A percentile compares a stretch with the other conserved stretches of the same genome.
phyloP scores from a whole-genome alignment of 1,284 basidiomycete species.

The Pseudomicrostroma phylloplanum region DNA sequence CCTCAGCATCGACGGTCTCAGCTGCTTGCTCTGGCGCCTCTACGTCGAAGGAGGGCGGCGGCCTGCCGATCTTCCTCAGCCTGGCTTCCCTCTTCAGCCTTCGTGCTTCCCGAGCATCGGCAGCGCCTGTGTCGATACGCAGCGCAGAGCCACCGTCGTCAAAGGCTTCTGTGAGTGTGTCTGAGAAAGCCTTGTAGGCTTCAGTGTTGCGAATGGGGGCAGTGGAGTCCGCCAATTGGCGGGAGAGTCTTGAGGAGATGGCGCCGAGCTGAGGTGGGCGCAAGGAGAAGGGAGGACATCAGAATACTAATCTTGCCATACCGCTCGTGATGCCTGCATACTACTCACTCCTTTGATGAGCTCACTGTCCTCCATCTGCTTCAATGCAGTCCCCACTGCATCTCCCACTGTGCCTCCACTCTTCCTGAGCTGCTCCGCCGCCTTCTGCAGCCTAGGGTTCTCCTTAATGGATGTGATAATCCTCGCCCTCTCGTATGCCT shows the following conservation, averaged over 20 bases:
- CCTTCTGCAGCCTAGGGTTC: constrained; percentile 82
- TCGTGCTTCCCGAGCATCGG: constrained; percentile 65
- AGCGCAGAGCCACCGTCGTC: constrained; percentile 81
- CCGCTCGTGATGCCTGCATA: not conserved
- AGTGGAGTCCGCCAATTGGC: constrained; percentile 41
- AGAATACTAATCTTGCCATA: constrained; percentile 17
- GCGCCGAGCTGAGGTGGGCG: constrained; percentile 26
- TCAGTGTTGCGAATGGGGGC: constrained; percentile 76
- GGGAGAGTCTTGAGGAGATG: constrained; percentile 31
- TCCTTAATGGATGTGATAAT: constrained; percentile 93
- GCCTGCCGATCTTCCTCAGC: constrained; percentile 44
- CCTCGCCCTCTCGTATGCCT: constrained; percentile 85
- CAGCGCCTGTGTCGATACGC: constrained; percentile 55
- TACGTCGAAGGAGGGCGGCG: constrained; percentile 25
- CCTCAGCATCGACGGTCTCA: constrained; percentile 8
- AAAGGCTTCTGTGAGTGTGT: constrained; percentile 82
- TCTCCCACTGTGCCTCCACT: constrained; percentile 87
- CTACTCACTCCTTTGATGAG: constrained; percentile 69
- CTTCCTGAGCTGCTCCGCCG: constrained; percentile 82
- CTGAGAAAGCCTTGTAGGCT: constrained; percentile 84
- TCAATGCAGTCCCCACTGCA: constrained; percentile 82
- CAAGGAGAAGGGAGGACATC: not conserved
- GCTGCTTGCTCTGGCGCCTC: constrained; percentile 6
- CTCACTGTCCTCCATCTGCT: constrained; percentile 87
- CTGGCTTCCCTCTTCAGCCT: constrained; percentile 39